Base-by-base conservation (phyloP, 1,284 basidiomycete genomes). In the Afroboletus lepidellus region DNA sequence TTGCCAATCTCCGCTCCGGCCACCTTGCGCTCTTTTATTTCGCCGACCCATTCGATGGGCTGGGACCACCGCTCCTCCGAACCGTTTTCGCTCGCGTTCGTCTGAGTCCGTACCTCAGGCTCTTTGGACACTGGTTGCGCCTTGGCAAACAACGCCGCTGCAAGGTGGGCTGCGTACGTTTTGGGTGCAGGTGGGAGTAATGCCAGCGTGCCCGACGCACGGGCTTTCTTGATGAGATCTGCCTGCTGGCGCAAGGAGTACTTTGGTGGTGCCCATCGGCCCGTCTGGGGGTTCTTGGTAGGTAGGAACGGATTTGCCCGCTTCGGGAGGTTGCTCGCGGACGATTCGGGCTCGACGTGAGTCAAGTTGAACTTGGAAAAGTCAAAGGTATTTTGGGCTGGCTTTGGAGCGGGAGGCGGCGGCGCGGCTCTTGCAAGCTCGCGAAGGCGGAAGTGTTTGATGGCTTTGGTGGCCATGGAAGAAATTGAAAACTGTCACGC, bases 231-330 rank as follows among this genome's bases (percentile, higher is more conserved):
- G 41, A 91, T 73, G 34, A 92, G 74, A 29, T 88, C 84, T n/a
- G 85, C 85, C 66, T 92, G 88, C 30, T 81, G 79, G 20, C 89
- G 79, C 21, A 86, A 69, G 7, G 88, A 90, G 59, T 86, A 87
- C 55, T 78, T 80, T 16, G 89, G 75, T 1, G 81, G 78, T 39
- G 77, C 76, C 87, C 87, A 91, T 65, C 79, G 74, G 20, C 81
- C 81, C 0, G 82, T 81, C 43, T 76, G 72, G 1, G 79, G 69
- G 58, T 85, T 85, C 54, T 76, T 77, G 42, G 72, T 75, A 11
- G 87, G 78, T 34, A 89, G 62, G 69, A 91, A 91, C 3, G 89
- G 88, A 62, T 90, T 91, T 29, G 44, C 42, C 2, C 64, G 66
- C 36, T 65, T 66, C 2, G 36, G 53, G 23, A 56, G 27, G 50